phyloP scores from a whole-genome alignment of 2,329 filamentous ascomycete genomes.

The Leptographium lundbergii region DNA sequence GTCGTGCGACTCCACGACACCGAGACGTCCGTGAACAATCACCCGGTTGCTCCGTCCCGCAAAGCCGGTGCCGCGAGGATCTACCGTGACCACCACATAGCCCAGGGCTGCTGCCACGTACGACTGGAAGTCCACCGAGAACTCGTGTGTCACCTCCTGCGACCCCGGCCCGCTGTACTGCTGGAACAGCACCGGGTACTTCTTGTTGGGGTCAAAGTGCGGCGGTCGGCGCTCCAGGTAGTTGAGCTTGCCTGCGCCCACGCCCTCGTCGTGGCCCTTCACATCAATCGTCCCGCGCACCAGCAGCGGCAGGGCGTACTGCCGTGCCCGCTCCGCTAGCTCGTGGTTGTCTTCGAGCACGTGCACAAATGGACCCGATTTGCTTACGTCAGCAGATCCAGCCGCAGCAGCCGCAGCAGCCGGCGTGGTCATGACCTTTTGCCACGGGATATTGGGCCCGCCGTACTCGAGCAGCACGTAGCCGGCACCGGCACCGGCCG shows the following conservation, averaged over 20 bases:
- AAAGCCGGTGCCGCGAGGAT: conserved; percentile 85
- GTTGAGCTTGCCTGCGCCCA: conserved; percentile 49
- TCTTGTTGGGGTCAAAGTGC: conserved; percentile 70
- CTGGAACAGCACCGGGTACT: conserved; percentile 89
- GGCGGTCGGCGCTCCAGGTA: conserved; percentile 78
- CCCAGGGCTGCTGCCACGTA: conserved; percentile 77
- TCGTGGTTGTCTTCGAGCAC: conserved; percentile 65
- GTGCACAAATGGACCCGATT: conserved; percentile 40
- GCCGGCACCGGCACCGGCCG: conserved; percentile 60
- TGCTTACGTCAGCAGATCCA: no score
- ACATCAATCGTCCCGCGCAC: conserved; percentile 78
- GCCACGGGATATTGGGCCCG: conserved; percentile 79
- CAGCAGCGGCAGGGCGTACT: conserved; percentile 70
- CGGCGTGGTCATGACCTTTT: conserved; percentile 78
- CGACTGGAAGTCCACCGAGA: conserved; percentile 77
- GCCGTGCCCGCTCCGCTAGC: conserved; percentile 55
- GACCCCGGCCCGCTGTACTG: conserved; percentile 94
- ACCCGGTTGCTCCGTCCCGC: conserved; percentile 76
- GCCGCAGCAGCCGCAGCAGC: conserved; percentile 17
- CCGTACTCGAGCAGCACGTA: conserved; percentile 76
- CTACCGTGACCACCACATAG: conserved; percentile 90
- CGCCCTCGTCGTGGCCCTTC: conserved; percentile 25
- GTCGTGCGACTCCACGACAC: conserved; percentile 72
- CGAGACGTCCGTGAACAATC: conserved; percentile 70
- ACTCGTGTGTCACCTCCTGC: conserved; percentile 71